phyloP scores from a whole-genome alignment of 306 rosid genomes.

The Quercus cerris region DNA sequence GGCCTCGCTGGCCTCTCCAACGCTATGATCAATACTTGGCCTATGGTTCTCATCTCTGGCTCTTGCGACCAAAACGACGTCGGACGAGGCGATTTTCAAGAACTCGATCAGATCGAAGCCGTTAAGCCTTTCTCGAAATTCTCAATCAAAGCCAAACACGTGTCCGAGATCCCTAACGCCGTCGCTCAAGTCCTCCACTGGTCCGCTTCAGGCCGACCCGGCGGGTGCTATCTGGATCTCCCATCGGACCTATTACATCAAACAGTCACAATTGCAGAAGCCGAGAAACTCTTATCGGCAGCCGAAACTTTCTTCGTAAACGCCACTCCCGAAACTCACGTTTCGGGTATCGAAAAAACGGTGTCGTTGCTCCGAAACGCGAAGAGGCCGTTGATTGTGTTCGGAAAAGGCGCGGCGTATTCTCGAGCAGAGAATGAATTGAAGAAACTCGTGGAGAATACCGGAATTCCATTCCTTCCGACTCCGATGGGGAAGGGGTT shows the following conservation, averaged over 20 bases:
- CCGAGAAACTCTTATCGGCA: constrained; percentile 47
- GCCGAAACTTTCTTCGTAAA: constrained; percentile 24
- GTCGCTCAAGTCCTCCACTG: constrained; percentile 52
- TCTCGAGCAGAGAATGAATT: constrained; percentile 67
- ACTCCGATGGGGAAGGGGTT: constrained; percentile 97
- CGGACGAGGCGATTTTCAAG: constrained; percentile 99
- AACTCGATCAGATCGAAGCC: constrained; percentile 79
- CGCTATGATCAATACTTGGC: constrained; percentile 82
- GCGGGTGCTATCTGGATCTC: constrained; percentile 85
- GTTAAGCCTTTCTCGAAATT: constrained; percentile 73
- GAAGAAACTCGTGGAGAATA: constrained; percentile 59
- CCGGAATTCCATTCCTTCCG: constrained; percentile 89
- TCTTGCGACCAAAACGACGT: constrained; percentile 68
- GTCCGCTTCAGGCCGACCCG: constrained; percentile 65
- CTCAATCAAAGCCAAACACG: constrained; percentile 53
- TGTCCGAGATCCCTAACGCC: constrained; percentile 56
- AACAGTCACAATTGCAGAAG: constrained; percentile 50
- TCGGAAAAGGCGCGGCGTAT: constrained; percentile 89
- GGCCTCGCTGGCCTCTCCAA: constrained; percentile 94
- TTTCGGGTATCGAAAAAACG: constrained; percentile 45
- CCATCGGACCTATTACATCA: constrained; percentile 83
- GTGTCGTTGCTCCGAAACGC: constrained; percentile 57
- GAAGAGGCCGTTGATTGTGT: constrained; percentile 78
- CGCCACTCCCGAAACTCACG: background rate
- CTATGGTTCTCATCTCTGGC: constrained; percentile 85